Evolutionary conservation across 306 rosid species (phyloP), one percentile per base, ranked within the genome.

Genomic region (Herpetospermum pedunculosum): DNA sequence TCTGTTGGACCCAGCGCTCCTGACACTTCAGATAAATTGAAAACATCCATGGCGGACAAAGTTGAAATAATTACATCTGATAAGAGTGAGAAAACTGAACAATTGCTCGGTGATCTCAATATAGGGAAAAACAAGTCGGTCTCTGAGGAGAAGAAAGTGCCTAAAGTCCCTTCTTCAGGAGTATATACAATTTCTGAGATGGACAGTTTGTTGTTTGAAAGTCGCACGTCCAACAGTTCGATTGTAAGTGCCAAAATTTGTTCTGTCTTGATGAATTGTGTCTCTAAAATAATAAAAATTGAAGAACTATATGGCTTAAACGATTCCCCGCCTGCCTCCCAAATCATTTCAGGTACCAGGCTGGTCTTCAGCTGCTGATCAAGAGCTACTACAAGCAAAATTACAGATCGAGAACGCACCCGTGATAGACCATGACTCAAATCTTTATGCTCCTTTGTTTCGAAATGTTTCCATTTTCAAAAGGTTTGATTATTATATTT

Each of bases 401-500:
- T 81, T 74, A 71, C 88, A 86, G 79, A 87, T 94, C 35, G 89
- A 91, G 82, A 89, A 88, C 63, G 96, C 95, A 73, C 96, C 92
- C 25, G 26, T 71, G 29, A 77, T 85, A 35, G 72, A 82, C 7
- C 72, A 85, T 49, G 89, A 79, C 78, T 84, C 82, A 25, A 72
- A 64, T 47, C 92, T 94, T 47, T 82, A 89, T 38, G 83, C 96
- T 38, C 90, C 95, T 21, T 75, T 94, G 63, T 94, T 81, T 75
- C 84, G 82, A 65, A 94, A 94, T 63, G 77, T 89, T 83, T 91
- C 98, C 69, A 81, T 49, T 80, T 91, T 94, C 87, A 86, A 77
- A 81, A 89, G 91, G 98, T 88, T 80, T 8, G 72, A 60, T 43
- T 1, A 59, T 49, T 15, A 32, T 32, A 21, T 35, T 37, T 63